phyloP scores from a whole-genome alignment of 768 basidiomycete species.

The Melanogaster broomeanus region DNA sequence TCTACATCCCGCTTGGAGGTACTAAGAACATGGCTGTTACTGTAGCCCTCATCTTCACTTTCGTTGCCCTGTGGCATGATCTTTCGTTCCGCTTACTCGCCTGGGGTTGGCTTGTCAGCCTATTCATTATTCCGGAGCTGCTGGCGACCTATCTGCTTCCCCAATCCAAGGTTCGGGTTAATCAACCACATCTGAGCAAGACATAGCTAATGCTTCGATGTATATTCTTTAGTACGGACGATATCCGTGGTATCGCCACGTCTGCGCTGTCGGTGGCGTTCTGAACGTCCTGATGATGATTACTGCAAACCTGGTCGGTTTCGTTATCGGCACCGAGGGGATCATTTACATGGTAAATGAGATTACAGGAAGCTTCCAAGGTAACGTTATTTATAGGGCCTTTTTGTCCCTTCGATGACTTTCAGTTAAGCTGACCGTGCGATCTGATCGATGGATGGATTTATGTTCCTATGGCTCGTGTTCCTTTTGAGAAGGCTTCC shows the following conservation, averaged over 20 bases:
- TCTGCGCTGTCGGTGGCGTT: constrained; percentile 80
- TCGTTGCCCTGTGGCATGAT: constrained; percentile 98
- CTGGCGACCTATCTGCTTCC: constrained; percentile 62
- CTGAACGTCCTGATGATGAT: constrained; percentile 88
- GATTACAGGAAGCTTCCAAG: constrained; percentile 65
- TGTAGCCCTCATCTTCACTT: constrained; percentile 84
- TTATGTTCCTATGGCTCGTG: not conserved
- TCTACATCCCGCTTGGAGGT: constrained; percentile 93
- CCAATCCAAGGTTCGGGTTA: constrained; percentile 52
- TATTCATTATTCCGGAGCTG: constrained; percentile 90
- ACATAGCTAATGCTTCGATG: constrained; percentile 4
- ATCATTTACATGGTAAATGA: constrained; percentile 62
- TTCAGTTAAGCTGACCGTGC: not conserved
- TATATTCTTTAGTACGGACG: constrained; percentile 64
- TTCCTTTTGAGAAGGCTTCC: constrained; percentile 47
- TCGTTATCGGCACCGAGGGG: constrained; percentile 88
- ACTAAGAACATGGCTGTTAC: constrained; percentile 56
- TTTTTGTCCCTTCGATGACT: constrained; percentile 1
- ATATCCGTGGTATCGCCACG: constrained; percentile 80
- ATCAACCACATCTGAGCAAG: not conserved
- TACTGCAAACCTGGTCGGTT: constrained; percentile 91
- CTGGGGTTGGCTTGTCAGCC: constrained; percentile 95
- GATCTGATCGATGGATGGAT: not conserved
- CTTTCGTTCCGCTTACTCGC: constrained; percentile 82
- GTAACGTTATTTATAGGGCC: constrained; percentile 37